Evolutionary conservation across 441 rosid genomes (phyloP), one percentile per base, ranked within the genome.

Genomic region (Flueggea neowawraea): DNA sequence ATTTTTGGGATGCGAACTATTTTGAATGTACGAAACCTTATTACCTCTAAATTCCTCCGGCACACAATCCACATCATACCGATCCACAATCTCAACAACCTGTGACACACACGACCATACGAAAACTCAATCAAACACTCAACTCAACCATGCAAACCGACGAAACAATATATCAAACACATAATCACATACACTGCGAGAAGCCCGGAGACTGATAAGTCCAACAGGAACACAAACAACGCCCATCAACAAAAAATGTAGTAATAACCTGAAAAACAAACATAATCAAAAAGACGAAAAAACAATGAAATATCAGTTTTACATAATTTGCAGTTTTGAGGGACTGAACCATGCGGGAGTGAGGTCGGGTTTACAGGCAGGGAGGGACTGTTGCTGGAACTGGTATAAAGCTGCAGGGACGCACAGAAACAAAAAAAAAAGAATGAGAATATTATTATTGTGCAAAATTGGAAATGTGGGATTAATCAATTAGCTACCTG

Each of bases 331-430:
- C 52, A 55, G 33, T 55, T 31, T 32, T 54, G 41, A 5, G 28
- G 61, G 60, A 80, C 90, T 75, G 64, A 89, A 92, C 90, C 84
- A 87, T 64, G 79, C 51, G 71, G 92, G 95, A 31, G 89, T 85
- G 57, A 89, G 80, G 15, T 85, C 96, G 58, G 96, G 97, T 73
- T 89, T 87, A 80, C 95, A 89, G 74, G 96, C 95, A 44, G 96
- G 88, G 56, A 91, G 97, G 36, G 54, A 73, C 74, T 91, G 97
- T 68, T 89, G 97, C 58, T 80, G 89, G 71, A 91, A 91, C 67
- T 78, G 77, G 73, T 77, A 56, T 33, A 87, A 61, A 75, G 76
- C 96, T 87, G 78, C 61, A 77, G 28, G 28, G 28, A 22, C 28
- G 28, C 28, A 1, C 28, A 22, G 28, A 22, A 22, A 22, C 1